A percentile compares a stretch with the other conserved stretches of the same genome.
These are phyloP conservation scores for Dendrobium officinale DNA, from an alignment of 106 monocot genomes.

Conservation along the genomic window DNA sequence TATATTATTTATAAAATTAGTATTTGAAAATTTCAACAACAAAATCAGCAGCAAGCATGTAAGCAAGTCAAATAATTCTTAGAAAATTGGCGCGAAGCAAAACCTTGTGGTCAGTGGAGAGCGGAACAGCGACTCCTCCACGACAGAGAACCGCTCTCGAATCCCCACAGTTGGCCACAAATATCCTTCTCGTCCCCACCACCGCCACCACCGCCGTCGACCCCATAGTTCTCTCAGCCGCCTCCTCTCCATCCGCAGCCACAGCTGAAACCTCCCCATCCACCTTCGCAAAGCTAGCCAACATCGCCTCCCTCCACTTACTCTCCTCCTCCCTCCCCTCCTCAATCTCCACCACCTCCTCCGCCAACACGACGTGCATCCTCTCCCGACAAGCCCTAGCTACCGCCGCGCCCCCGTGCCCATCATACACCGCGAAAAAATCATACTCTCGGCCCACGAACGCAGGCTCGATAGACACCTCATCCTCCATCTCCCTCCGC, in stretches of 20 bases:
- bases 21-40: not conserved
- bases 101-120: constrained; percentile 58
- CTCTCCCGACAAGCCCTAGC: constrained; percentile 43
- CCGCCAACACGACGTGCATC: constrained; percentile 49
- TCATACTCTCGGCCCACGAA: constrained; percentile 22
- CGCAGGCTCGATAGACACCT: constrained; percentile 25
- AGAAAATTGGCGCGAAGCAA: not conserved
- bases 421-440: constrained; percentile 60
- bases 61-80: not conserved
- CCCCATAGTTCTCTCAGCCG: constrained; percentile 34
- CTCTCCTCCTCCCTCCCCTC: not conserved
- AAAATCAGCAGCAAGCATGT: not conserved
- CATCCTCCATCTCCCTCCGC: constrained; percentile 62
- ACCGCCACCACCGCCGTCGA: constrained; percentile 73
- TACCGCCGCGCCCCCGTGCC: constrained; percentile 45
- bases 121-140: constrained; percentile 36
- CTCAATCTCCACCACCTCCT: constrained; percentile 18
- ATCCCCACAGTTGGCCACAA: constrained; percentile 60
- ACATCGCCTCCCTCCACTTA: constrained; percentile 39
- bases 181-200: constrained; percentile 25
- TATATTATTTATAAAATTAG: not conserved
- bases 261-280: constrained; percentile 31
- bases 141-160: constrained; percentile 49
- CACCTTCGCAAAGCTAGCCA: constrained; percentile 30
- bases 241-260: constrained; percentile 15